These are phyloP conservation scores for Claviceps sorghi DNA, from an alignment of 2,329 filamentous ascomycete species.

Conservation along the genomic window DNA sequence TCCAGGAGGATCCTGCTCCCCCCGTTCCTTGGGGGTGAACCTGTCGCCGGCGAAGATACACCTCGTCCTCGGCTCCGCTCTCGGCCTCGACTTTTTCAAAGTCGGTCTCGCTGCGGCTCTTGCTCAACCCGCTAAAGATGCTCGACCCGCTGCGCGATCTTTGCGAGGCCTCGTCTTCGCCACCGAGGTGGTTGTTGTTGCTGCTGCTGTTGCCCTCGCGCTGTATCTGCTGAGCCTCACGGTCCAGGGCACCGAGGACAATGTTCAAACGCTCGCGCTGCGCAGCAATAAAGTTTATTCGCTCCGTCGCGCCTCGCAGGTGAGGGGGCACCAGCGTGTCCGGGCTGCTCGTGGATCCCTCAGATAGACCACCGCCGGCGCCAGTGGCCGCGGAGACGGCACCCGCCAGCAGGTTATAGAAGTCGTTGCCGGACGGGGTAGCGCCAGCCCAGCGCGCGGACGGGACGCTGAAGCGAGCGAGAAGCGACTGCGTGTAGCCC, in stretches of 20 bases:
- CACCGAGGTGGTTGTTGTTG: conserved; percentile 10
- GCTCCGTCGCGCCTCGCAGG: conserved; percentile 47
- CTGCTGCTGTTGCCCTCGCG: conserved; percentile 14
- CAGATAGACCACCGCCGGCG: conserved; percentile 18
- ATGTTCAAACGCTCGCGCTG: conserved; percentile 66
- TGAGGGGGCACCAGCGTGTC: conserved; percentile 56
- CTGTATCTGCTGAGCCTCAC: conserved; percentile 54
- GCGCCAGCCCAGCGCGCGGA: conserved; percentile 42
- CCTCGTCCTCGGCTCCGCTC: conserved; percentile 43
- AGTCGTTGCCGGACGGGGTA: conserved; percentile 41
- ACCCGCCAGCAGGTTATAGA: conserved; percentile 63
- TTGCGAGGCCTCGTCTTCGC: conserved; percentile 21
- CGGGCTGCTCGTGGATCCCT: conserved; percentile 19
- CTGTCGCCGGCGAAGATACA: conserved; percentile 17
- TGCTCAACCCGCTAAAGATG: conserved; percentile 46
- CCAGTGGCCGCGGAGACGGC: conserved; percentile 52
- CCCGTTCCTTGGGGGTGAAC: conserved; percentile 5
- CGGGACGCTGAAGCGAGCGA: conserved; percentile 77
- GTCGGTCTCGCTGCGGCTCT: conserved; percentile 73
- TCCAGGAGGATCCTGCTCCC: conserved; percentile 26
- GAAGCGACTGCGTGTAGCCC: conserved; percentile 64
- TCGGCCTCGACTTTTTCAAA: conserved; percentile 82
- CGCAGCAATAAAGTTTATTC: conserved; percentile 60
- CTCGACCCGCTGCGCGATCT: conserved; percentile 34
- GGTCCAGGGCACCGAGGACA: conserved; percentile 63